Evolutionary conservation across 192 early-diverging fungal species (phyloP), one percentile per base, ranked within the genome.

Genomic region (Linnemannia zychae): DNA sequence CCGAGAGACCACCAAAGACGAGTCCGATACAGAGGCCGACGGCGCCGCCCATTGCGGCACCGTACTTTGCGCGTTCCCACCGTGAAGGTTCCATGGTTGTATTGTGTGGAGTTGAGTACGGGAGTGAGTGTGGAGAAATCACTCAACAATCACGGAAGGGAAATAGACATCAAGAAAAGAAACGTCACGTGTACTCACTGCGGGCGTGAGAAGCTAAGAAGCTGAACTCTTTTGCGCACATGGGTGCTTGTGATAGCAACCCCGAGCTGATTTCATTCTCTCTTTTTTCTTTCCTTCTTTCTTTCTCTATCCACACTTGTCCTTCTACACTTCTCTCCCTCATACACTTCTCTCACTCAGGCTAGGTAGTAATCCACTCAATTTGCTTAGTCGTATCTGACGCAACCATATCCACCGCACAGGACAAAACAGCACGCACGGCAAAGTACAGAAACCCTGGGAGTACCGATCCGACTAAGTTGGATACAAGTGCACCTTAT

Each of bases 11-110:
- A 40, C 93, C 93, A 88, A 91, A 91, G 13, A 92, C 90, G 48
- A 92, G 81, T 24, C 93, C 93, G 46, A 94, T 81, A 79, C 93
- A 92, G 36, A 94, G 82, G 33, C 93, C 93, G 66, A 94, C 91
- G 38, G 91, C 87, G 28, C 91, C 89, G 37, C 93, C 93, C 92
- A 92, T 94, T 52, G 92, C 83, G 16, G 91, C 93, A 68, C 93
- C 93, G 82, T 89, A 84, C 83, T 94, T 94, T 80, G 90, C 87
- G 68, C 91, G 90, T 83, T 94, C 89, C 40, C 90, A 84, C 53
- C 84, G 85, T 53, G 89, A 87, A 63, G 90, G 89, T 79, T 92
- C 91, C 90, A 90, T 91, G 63, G 22, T 74, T 28, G 9, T 52
- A 38, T 37, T 69, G 76, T 38, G 33, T 28, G 3, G 48, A 46